phyloP scores from a whole-genome alignment of 2,329 filamentous ascomycete genomes.

The Aspergillus tamarii region DNA sequence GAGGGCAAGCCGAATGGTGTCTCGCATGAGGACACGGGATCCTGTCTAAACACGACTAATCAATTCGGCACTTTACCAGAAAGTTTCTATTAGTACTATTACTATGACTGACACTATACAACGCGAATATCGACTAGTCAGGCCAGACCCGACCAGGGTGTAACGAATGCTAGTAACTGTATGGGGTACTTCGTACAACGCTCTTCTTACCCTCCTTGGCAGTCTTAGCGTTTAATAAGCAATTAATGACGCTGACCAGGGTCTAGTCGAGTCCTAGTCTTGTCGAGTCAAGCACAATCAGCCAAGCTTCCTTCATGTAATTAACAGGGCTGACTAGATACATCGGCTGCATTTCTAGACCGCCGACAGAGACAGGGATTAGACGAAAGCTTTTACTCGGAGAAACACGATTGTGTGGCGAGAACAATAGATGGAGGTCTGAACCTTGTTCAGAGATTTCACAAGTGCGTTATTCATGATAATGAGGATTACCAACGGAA shows the following conservation, averaged over 20 bases:
- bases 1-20: not conserved
- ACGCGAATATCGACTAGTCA: not conserved
- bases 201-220: not conserved
- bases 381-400: not conserved
- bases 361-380: not conserved
- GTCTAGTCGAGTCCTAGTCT: conserved; percentile 3
- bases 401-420: not conserved
- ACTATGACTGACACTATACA: not conserved
- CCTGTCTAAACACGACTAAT: not conserved
- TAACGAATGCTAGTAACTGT: no score
- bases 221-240: conserved; percentile 26
- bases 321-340: not conserved
- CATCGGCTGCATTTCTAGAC: conserved; percentile 10
- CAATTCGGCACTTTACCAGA: not conserved
- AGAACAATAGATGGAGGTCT: not conserved
- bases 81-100: not conserved
- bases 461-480: not conserved
- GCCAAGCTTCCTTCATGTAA: conserved; percentile 12
- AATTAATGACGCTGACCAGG: conserved; percentile 19
- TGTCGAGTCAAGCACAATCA: conserved; percentile 5
- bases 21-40: not conserved
- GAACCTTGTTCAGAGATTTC: not conserved
- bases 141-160: not conserved
- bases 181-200: not conserved
- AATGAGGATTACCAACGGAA: not conserved